phyloP scores from a whole-genome alignment of 257 asterid genomes.

The Haberlea rhodopensis region DNA sequence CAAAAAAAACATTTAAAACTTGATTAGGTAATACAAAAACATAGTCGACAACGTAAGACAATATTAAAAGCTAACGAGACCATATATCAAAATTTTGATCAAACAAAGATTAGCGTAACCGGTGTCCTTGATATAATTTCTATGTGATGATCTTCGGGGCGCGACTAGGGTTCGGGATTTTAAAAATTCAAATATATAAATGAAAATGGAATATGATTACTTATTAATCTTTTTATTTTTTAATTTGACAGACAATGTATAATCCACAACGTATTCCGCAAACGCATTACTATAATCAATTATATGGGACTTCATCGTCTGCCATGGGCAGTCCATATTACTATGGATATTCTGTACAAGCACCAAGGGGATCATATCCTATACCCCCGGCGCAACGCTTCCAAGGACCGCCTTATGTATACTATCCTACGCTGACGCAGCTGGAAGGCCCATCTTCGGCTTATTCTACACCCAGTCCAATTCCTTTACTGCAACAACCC shows the following conservation, averaged over 20 bases:
- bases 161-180: no score
- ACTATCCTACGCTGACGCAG: conserved; percentile 70
- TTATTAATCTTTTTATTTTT: neutral
- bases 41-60: no score
- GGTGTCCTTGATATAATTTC: no score
- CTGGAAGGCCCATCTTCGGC: conserved; percentile 34
- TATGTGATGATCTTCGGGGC: no score
- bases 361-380: conserved; percentile 61
- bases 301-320: conserved; percentile 62
- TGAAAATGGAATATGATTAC: neutral
- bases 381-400: conserved; percentile 58
- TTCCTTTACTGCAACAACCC: conserved; percentile 46
- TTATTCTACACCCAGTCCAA: conserved; percentile 42
- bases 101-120: no score
- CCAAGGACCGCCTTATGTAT: conserved; percentile 67
- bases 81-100: no score
- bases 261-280: conserved; percentile 72
- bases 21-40: no score
- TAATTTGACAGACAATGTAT: conserved; percentile 58
- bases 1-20: no score
- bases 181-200: neutral
- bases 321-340: conserved; percentile 60
- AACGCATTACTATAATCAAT: conserved; percentile 66
- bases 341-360: conserved; percentile 65
- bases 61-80: no score